A percentile compares a stretch with the other conserved stretches of the same genome.
Conservation (phyloP, 305 asterid genomes). For the Fraxinus sp. region DNA sequence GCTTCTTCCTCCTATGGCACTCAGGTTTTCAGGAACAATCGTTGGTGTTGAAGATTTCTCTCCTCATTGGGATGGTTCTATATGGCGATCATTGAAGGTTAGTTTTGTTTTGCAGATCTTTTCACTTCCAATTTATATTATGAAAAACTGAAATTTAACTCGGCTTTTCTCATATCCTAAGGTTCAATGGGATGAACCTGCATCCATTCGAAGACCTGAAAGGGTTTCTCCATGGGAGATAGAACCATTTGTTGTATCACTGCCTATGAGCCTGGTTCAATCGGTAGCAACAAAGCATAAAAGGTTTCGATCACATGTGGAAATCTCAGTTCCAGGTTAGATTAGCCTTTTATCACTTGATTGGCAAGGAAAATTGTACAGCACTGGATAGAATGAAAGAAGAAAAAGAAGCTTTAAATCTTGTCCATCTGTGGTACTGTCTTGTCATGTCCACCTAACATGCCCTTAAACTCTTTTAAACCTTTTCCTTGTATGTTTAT, state of each 20-base stretch:
- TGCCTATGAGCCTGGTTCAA: slow-evolving; percentile 48
- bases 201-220: slow-evolving; percentile 70
- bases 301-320: slow-evolving; percentile 57
- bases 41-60: slow-evolving; percentile 78
- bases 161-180: slow-evolving; percentile 24
- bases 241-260: slow-evolving; percentile 69
- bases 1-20: neutral
- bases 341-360: slow-evolving; percentile 4
- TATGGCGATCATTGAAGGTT: slow-evolving; percentile 92
- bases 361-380: neutral
- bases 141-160: neutral
- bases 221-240: slow-evolving; percentile 99
- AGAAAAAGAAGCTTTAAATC: neutral
- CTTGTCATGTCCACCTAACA: neutral
- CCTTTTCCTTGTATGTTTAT: neutral
- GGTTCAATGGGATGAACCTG: slow-evolving; percentile 98
- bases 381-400: neutral
- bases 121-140: neutral
- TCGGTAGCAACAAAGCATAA: slow-evolving; percentile 55
- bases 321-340: slow-evolving; percentile 56
- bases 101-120: slow-evolving; percentile 11
- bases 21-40: slow-evolving; percentile 90
- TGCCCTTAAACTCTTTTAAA: neutral
- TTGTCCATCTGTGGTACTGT: neutral
- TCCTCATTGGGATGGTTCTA: slow-evolving; percentile 69